Evolutionary conservation across 345 rosid genomes (phyloP).

Genomic region (Eucalyptus paniculata): DNA sequence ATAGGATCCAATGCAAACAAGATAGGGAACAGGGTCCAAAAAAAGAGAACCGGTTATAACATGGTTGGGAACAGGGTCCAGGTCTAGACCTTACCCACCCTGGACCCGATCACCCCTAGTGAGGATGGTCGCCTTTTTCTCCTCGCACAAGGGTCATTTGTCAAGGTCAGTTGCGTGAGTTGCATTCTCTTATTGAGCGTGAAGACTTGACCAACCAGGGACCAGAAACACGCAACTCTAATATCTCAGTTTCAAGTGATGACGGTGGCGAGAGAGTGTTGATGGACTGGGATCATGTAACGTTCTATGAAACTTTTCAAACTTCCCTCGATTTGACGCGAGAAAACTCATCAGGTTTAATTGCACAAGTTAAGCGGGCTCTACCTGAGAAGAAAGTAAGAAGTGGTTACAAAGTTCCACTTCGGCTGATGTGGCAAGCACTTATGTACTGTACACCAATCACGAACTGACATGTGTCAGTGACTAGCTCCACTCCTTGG

Average conservation of each 20-base stretch:
- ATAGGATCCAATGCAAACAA: too few relatives aligned
- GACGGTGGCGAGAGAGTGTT: fast-evolving
- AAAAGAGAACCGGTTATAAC: too few relatives aligned
- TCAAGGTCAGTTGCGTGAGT: not conserved
- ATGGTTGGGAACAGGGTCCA: too few relatives aligned
- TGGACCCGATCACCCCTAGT: too few relatives aligned
- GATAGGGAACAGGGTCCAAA: too few relatives aligned
- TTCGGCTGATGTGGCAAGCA: not conserved
- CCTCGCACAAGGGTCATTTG: not conserved
- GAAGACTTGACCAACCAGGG: not conserved
- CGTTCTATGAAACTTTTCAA: fast-evolving
- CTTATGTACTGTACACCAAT: not conserved
- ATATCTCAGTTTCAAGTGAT: not conserved
- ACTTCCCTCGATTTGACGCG: not conserved
- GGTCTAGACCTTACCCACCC: too few relatives aligned
- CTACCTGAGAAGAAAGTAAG: fast-evolving
- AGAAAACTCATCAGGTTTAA: not conserved
- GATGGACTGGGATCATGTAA: not conserved
- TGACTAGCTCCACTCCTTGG: not conserved
- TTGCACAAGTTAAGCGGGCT: not conserved
- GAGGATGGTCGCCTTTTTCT: not conserved
- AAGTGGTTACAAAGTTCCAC: not conserved
- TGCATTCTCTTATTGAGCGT: not conserved
- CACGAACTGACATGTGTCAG: not conserved
- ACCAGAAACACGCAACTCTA: not conserved